These are phyloP conservation scores for Stemphylium lycopersici DNA, from an alignment of 2,329 filamentous ascomycete species.

Conservation along the genomic window DNA sequence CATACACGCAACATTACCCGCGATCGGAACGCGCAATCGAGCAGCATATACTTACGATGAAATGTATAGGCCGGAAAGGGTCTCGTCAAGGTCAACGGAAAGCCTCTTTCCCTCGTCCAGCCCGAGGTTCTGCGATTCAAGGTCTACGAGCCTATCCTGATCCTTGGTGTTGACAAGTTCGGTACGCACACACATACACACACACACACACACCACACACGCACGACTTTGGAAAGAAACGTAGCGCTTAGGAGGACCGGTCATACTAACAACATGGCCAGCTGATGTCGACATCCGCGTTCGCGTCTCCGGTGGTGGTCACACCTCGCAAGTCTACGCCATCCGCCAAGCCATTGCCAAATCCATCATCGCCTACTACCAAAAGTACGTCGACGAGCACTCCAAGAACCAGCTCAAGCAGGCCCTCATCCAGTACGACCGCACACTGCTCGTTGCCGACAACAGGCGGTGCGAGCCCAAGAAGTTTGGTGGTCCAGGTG, in stretches of 20 bases:
- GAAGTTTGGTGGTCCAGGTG: conserved; percentile 95
- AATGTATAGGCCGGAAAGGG: conserved; percentile 72
- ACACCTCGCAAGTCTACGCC: conserved; percentile 96
- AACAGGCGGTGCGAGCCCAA: conserved; percentile 99
- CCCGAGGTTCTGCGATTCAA: conserved; percentile 98
- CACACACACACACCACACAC: neutral
- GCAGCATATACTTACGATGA: conserved; percentile 35
- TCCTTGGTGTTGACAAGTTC: conserved; percentile 98
- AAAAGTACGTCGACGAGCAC: conserved; percentile 99
- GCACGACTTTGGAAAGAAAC: neutral
- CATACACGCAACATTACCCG: conserved; percentile 41
- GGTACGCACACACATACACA: conserved; percentile 50
- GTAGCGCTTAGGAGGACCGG: conserved; percentile 19
- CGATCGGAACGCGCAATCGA: conserved; percentile 25
- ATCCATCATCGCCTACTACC: conserved; percentile 96
- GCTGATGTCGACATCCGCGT: conserved; percentile 95
- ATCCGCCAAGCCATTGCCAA: conserved; percentile 99
- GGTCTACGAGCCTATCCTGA: conserved; percentile 98
- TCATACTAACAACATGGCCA: conserved; percentile 32
- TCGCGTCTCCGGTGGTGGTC: conserved; percentile 94
- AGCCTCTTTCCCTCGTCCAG: conserved; percentile 90
- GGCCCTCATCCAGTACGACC: conserved; percentile 93
- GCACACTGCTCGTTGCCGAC: conserved; percentile 97
- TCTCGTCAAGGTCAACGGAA: conserved; percentile 98
- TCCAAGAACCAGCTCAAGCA: conserved; percentile 99